Percentiles rank a stretch among this genome's conserved stretches.
Evolutionary conservation across 2,329 filamentous ascomycete species (phyloP).

Genomic region (Alternaria arbusti): DNA sequence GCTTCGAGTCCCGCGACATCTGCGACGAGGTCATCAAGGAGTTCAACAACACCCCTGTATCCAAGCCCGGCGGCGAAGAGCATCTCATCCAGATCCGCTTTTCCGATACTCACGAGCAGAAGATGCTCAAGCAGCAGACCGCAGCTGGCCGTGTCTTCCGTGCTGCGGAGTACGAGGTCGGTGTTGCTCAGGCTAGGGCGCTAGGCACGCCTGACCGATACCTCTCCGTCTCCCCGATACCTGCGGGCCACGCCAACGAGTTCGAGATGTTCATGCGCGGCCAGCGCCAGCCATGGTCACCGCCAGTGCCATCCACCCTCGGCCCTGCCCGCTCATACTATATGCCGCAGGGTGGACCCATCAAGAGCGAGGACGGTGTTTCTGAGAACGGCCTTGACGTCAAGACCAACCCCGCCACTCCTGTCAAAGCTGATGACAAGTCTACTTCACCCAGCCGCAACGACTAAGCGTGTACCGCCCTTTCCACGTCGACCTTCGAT

Average conservation of each 20-base stretch:
- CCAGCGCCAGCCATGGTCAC: constrained; percentile 45
- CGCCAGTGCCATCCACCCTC: constrained; percentile 43
- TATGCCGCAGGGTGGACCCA: constrained; percentile 29
- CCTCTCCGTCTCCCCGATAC: constrained; percentile 42
- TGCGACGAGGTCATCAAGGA: constrained; percentile 88
- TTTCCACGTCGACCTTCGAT: constrained; percentile 10
- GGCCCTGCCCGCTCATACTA: constrained; percentile 41
- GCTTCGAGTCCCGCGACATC: constrained; percentile 86
- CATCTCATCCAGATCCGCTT: constrained; percentile 91
- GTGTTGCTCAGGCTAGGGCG: constrained; percentile 49
- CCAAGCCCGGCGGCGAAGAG: constrained; percentile 70
- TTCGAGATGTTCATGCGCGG: constrained; percentile 48
- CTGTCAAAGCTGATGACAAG: constrained; percentile 38
- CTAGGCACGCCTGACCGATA: constrained; percentile 43
- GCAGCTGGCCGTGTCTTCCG: constrained; percentile 95
- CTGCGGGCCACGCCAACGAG: constrained; percentile 43
- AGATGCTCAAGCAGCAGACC: constrained; percentile 94
- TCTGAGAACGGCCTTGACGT: constrained; percentile 39
- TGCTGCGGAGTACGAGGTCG: constrained; percentile 81
- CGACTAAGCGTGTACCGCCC: constrained; percentile 26
- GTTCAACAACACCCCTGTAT: constrained; percentile 73
- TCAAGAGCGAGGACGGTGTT: constrained; percentile 37
- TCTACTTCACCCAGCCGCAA: constrained; percentile 36
- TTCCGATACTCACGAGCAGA: constrained; percentile 95
- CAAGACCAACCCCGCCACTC: constrained; percentile 44